A percentile compares a stretch with the other conserved stretches of the same genome.
phyloP scores from a whole-genome alignment of 805 yeast genomes.

The Suhomyces tanzawaensis region DNA sequence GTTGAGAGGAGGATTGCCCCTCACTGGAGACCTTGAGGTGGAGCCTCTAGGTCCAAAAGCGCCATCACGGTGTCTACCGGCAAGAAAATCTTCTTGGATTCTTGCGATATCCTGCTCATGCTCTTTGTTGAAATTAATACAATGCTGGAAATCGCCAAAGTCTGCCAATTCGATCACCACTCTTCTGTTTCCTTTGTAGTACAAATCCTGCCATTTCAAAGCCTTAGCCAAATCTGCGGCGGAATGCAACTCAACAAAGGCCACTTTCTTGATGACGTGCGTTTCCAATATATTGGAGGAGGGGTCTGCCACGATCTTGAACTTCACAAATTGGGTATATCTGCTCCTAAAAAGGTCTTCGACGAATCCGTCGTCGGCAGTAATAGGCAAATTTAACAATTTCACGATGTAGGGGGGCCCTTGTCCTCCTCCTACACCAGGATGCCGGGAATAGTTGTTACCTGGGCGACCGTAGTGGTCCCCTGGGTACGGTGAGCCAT shows the following conservation, averaged over 20 bases:
- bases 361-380: conserved; percentile 49
- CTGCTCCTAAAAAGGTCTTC: conserved; percentile 63
- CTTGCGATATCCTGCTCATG: conserved; percentile 29
- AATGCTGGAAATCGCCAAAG: conserved; percentile 38
- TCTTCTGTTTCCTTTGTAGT: conserved; percentile 41
- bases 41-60: not conserved
- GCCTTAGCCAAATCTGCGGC: conserved; percentile 55
- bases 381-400: conserved; percentile 57
- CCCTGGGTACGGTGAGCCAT: conserved; percentile 2
- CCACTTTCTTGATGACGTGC: conserved; percentile 49
- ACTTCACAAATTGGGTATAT: conserved; percentile 54
- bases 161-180: conserved; percentile 41
- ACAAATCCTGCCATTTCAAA: conserved; percentile 61
- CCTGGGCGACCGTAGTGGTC: conserved; percentile 2
- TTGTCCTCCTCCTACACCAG: conserved; percentile 5
- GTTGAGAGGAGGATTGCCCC: conserved; percentile 9
- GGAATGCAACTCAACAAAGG: conserved; percentile 58
- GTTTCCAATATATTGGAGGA: conserved; percentile 34
- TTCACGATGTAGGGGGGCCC: conserved; percentile 68
- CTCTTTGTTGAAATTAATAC: conserved; percentile 38
- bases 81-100: conserved; percentile 29
- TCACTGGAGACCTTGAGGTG: not conserved
- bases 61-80: conserved; percentile 14
- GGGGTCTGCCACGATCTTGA: conserved; percentile 60
- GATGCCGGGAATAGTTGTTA: not conserved